A percentile compares a stretch with the other conserved stretches of the same genome.
These are phyloP conservation scores for Xerocomus brunneocitrinus DNA, from an alignment of 768 basidiomycete genomes.

Conservation along the genomic window DNA sequence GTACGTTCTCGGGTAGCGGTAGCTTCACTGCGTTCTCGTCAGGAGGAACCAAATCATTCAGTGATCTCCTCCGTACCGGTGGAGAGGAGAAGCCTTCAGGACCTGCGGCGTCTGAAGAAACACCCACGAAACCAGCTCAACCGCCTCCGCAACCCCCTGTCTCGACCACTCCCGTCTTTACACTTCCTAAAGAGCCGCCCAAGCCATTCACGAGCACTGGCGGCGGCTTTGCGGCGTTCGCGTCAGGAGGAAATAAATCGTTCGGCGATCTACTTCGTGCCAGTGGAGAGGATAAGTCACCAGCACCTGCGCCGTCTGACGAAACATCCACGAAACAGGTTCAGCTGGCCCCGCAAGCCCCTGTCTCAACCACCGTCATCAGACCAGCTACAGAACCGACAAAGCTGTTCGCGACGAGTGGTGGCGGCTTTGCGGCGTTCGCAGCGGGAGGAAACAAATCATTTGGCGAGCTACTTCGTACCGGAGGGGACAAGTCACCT, in stretches of 20 bases:
- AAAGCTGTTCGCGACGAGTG: not conserved
- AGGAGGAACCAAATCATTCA: conserved; percentile 50
- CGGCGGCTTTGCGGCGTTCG: conserved; percentile 52
- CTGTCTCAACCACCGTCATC: not conserved
- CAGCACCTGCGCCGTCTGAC: conserved; percentile 17
- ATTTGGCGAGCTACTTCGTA: not conserved
- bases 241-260: conserved; percentile 42
- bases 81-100: not conserved
- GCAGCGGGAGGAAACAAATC: not conserved
- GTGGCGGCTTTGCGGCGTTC: not conserved
- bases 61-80: conserved; percentile 49
- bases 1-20: conserved; percentile 26
- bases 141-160: not conserved
- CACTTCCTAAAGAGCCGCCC: not conserved
- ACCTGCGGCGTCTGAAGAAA: not conserved
- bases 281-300: conserved; percentile 27
- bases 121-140: not conserved
- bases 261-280: conserved; percentile 59
- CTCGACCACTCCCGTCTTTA: not conserved
- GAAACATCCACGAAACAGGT: conserved; percentile 8
- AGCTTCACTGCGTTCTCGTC: conserved; percentile 50
- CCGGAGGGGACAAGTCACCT: not conserved
- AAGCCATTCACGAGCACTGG: not conserved
- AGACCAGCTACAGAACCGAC: not conserved
- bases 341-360: not conserved